Conservation (phyloP, 192 early-diverging fungal species). For the Coemansia sp. region DNA sequence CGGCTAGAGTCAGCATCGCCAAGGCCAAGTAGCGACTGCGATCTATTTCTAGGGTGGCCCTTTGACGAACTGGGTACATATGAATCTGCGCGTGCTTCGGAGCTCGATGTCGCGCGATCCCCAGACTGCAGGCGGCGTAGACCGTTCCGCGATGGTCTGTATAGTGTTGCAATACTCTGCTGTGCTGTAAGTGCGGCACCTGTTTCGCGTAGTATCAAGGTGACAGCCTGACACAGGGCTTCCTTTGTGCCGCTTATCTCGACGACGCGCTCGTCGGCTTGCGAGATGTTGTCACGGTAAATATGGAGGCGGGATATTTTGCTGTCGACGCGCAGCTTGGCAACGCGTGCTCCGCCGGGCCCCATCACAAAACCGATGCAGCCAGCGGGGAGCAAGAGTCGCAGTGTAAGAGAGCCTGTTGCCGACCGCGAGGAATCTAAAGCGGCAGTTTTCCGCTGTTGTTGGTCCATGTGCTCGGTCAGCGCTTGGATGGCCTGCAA, state of each 20-base stretch:
- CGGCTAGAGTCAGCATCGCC: not conserved
- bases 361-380: constrained; percentile 42
- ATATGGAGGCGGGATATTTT: constrained; percentile 33
- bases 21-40: constrained; percentile 21
- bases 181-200: constrained; percentile 11
- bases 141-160: constrained; percentile 35
- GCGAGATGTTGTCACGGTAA: constrained; percentile 28
- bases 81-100: not conserved
- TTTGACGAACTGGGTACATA: constrained; percentile 8
- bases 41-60: constrained; percentile 29
- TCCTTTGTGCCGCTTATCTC: constrained; percentile 28
- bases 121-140: constrained; percentile 30
- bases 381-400: constrained; percentile 39
- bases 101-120: constrained; percentile 17
- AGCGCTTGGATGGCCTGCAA: constrained; percentile 38
- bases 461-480: constrained; percentile 37
- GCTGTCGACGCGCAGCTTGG: constrained; percentile 20
- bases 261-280: constrained; percentile 49
- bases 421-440: not conserved
- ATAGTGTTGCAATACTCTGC: constrained; percentile 30
- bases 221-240: constrained; percentile 16
- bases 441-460: constrained; percentile 4
- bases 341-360: constrained; percentile 21
- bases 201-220: constrained; percentile 22
- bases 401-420: constrained; percentile 15